Base-by-base conservation (phyloP, 345 rosid genomes). In the Pistacia integerrima region DNA sequence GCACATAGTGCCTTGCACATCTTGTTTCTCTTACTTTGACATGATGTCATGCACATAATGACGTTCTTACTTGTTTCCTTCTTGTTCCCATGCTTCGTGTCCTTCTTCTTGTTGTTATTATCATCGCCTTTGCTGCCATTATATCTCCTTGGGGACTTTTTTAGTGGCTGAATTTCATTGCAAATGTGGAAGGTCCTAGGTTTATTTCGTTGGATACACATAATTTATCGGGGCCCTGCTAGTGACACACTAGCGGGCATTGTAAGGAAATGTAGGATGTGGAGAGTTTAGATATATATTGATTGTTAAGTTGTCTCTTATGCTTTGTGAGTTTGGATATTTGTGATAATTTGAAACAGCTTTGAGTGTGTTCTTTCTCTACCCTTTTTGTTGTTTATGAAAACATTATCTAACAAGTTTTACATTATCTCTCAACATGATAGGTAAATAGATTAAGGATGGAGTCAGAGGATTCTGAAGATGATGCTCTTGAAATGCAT, bases 401-500 rank as follows among this genome's bases (percentile, higher is more conserved):
- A 72, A 59, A 59, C 57, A 8, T 62, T 63, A n/a, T 49, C 11
- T 73, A 28, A 11, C 16, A 25, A 62, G 25, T 73, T 48, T 49
- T 49, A 18, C 30, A 25, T 73, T 11, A 73, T 73, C 17, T 71
- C 28, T 80, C 18, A 35, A 33, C 80, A 51, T 80, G 79, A 79
- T 85, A 93, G 98, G 70, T 91, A 55, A 96, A 96, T 80, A 90
- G 74, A 74, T 74, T 87, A 62, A 90, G 88, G 73, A 79, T 75
- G 67, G 97, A 91, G 77, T 88, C 92, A 75, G 87, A 76, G 62
- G 93, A 87, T 80, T 77, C 87, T 38, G 79, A 61, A 3, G 92
- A 88, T 73, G 97, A 90, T 73, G 88, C 81, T 70, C 90, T 84
- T 79, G 97, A 94, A 82, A 87, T 87, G 84, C 90, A 92, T 80